Evolutionary conservation across 2,329 filamentous ascomycete species (phyloP), one percentile per base, ranked within the genome.

Genomic region (Sphaceloma murrayae): DNA sequence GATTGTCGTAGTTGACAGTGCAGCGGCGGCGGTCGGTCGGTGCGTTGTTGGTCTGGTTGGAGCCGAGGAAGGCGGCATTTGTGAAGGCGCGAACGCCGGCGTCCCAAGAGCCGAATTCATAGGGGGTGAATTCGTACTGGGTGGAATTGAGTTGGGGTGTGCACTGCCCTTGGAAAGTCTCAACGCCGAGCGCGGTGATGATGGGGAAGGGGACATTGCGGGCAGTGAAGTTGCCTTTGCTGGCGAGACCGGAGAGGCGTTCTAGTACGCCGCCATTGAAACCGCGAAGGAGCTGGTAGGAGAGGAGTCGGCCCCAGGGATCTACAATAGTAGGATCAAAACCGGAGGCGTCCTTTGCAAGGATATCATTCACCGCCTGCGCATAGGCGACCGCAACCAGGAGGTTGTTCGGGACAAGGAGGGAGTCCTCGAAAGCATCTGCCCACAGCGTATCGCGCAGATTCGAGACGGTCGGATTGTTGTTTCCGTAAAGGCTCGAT

Each of bases 71-170:
- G 45, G 67, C 59, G 1, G 74, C 75, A 3, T 70, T 72, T 7
- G 67, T 74, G 54, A 82, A 83, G 27, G 75, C 77, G 33, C 63
- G 67, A 5, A 78, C 67, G 7, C 72, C 75, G 0, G 64, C 62
- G 56, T 83, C 79, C 63, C 72, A 82, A 13, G 69, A 72, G 49
- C 80, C 80, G 49, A 81, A 74, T 57, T 83, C 79, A 60, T 70
- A 82, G 1, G 80, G 77, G 48, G 67, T 71, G 59, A 82, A 76
- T 53, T 83, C 80, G 53, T 73, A 82, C 17, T 77, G 69, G 36
- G 77, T 77, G 10, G 74, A 72, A 59, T 80, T 79, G 14, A 49
- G 22, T 1, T 47, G 51, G 3, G 61, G 63, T 2, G 40, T 18
- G 51, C 67, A 70, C 47, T 65, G 55, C 17, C 61, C 62, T 4